These are phyloP conservation scores for Rhizoclosmatium sp. DNA, from an alignment of 192 early-diverging fungal species.

Conservation along the genomic window DNA sequence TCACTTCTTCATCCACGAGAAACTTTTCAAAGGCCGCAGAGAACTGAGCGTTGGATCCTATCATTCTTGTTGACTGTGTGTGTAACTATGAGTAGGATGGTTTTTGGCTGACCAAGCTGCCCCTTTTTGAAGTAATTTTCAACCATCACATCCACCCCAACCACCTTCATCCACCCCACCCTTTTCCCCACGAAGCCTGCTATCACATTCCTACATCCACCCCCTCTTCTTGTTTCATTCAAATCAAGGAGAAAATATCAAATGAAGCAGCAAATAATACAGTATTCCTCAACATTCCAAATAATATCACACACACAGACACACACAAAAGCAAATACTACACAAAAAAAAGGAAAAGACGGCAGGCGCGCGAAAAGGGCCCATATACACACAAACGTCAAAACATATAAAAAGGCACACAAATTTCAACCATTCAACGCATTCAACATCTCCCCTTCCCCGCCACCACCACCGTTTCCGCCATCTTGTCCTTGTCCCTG, in stretches of 20 bases:
- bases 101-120: neutral
- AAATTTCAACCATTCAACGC: conserved; percentile 6
- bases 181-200: neutral
- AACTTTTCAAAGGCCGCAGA: neutral
- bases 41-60: neutral
- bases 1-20: neutral
- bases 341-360: neutral
- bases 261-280: neutral
- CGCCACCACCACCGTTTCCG: neutral
- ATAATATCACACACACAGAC: neutral
- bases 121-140: neutral
- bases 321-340: neutral
- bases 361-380: neutral
- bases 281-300: neutral
- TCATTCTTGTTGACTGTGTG: neutral
- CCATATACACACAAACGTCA: neutral
- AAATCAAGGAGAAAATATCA: too few relatives aligned
- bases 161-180: neutral
- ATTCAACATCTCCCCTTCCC: neutral
- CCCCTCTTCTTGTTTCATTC: neutral
- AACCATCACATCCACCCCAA: conserved; percentile 1
- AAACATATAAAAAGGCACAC: neutral
- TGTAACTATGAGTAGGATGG: neutral
- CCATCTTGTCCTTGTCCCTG: conserved; percentile 2
- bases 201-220: neutral